phyloP scores from a whole-genome alignment of 139 green algal species.

The Picochlorum sp. region DNA sequence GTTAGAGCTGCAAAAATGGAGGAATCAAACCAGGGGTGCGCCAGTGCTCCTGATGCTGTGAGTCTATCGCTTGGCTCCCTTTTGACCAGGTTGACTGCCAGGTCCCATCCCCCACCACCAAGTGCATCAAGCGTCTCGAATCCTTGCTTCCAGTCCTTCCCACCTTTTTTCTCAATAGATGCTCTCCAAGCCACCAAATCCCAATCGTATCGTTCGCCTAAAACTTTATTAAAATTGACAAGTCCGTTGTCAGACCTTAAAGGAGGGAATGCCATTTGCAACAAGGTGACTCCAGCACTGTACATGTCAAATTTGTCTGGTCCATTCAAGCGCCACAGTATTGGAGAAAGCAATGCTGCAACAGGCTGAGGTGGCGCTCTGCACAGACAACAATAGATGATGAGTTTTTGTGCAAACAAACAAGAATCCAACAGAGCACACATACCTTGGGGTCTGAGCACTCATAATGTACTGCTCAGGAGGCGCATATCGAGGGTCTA shows the following conservation, averaged over 20 bases:
- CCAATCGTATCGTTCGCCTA: slow-evolving; percentile 39
- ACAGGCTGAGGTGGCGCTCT: slow-evolving; percentile 57
- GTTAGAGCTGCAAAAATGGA: slow-evolving; percentile 7
- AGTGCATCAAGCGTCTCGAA: slow-evolving; percentile 65
- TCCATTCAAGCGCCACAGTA: slow-evolving; percentile 76
- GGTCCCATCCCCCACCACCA: slow-evolving; percentile 52
- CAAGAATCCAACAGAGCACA: no score
- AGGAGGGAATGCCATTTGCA: slow-evolving; percentile 61
- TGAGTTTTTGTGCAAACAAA: slow-evolving; percentile 10
- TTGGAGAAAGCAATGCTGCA: slow-evolving; percentile 69
- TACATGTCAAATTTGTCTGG: slow-evolving; percentile 92
- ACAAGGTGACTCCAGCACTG: slow-evolving; percentile 53
- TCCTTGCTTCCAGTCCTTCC: slow-evolving; percentile 44
- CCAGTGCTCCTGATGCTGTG: slow-evolving; percentile 30
- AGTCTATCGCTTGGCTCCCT: slow-evolving; percentile 19
- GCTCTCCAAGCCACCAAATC: slow-evolving; percentile 45
- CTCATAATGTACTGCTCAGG: slow-evolving; percentile 92
- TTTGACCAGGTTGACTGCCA: slow-evolving; percentile 31
- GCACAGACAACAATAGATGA: no score
- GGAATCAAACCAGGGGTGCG: slow-evolving; percentile 34
- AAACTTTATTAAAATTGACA: slow-evolving; percentile 52
- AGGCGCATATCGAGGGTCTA: slow-evolving; percentile 81
- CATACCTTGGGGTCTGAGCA: slow-evolving; percentile 30
- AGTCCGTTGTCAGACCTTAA: slow-evolving; percentile 65
- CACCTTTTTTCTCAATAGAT: slow-evolving; percentile 31